These are phyloP conservation scores for Phytophthora ramorum DNA, from an alignment of 352 stramenopile species.

Conservation along the genomic window DNA sequence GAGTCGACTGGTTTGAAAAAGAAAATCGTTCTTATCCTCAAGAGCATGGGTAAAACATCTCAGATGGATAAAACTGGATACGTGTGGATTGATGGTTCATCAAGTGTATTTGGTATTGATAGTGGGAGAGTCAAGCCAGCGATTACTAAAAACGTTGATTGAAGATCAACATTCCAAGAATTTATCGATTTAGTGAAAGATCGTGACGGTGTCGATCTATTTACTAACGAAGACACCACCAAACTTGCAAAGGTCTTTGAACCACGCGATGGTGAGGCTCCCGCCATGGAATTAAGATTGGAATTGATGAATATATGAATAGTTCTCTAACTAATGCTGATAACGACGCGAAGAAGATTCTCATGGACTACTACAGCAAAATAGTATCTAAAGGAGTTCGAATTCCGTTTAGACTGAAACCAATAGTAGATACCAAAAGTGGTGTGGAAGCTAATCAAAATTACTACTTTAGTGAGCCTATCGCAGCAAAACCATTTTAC, in stretches of 20 bases:
- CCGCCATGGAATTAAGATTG: slow-evolving; percentile 16
- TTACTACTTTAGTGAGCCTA: slow-evolving; percentile 33
- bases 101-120: slow-evolving; percentile 23
- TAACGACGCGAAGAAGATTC: slow-evolving; percentile 30
- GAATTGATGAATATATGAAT: slow-evolving; percentile 28
- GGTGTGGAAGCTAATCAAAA: slow-evolving; percentile 20
- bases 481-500: slow-evolving; percentile 22
- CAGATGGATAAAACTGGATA: slow-evolving; percentile 25
- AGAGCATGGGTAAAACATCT: slow-evolving; percentile 12
- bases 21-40: slow-evolving; percentile 27
- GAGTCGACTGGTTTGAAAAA: slow-evolving; percentile 15
- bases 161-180: slow-evolving; percentile 16
- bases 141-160: slow-evolving; percentile 25
- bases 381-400: slow-evolving; percentile 12
- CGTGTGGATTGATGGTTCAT: slow-evolving; percentile 20
- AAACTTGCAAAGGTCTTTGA: slow-evolving; percentile 13
- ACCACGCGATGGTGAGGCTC: slow-evolving; percentile 14
- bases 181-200: slow-evolving; percentile 27
- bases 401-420: slow-evolving; percentile 28
- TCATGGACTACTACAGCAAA: slow-evolving; percentile 24
- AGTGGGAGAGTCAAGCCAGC: slow-evolving; percentile 13
- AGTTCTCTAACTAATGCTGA: slow-evolving; percentile 20
- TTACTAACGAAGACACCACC: slow-evolving; percentile 7
- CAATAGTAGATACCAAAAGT: slow-evolving; percentile 20
- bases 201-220: slow-evolving; percentile 8